Evolutionary conservation across 2,329 filamentous ascomycete genomes (phyloP), one percentile per base, ranked within the genome.

Genomic region (Lachnellula occidentalis): DNA sequence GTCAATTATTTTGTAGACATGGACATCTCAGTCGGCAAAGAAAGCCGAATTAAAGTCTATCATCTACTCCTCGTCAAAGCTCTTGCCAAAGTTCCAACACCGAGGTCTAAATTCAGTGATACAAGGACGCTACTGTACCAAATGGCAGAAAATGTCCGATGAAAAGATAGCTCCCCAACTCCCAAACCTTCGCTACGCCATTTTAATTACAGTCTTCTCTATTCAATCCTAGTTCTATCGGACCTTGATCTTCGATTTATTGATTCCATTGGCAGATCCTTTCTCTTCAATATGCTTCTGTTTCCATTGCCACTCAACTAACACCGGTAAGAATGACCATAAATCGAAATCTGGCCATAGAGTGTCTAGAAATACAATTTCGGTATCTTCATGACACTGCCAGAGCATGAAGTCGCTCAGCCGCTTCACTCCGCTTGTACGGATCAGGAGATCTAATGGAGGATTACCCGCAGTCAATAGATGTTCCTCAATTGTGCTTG

Each of bases 341-440:
- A 99, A 78, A 68, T 95, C 91, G 65, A 99, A 96, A 59, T 96
- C 90, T 2, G 94, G 94, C 94, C 94, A 99, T 58, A 96, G 77
- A 61, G 90, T 94, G 65, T 95, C 82, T 54, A 96, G 74, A 69
- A 97, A 99, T 56, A 95, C 90, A 60, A 99, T 87, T 57, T 95
- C 88, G 0, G 94, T 96, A 60, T 92, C 79, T 67, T 96, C 83
- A 68, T 97, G 92, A 65, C 90, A 94, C 72, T 99, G 94, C 94
- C 94, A 99, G 34, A 99, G 83, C 92, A 99, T 94, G 66, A 97
- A 99, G 70, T 99, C 94, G 68, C 91, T 96, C 56, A 99, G 76
- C 48, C 94, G 82, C 71, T 92, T 87, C 14, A 99, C 94, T 27
- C 92, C 92, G 59, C 91, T 96, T 4, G 94, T 99, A 49, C 94